Base-by-base conservation (phyloP, 202 grass and related monocot species). In the Zoysia matrella region DNA sequence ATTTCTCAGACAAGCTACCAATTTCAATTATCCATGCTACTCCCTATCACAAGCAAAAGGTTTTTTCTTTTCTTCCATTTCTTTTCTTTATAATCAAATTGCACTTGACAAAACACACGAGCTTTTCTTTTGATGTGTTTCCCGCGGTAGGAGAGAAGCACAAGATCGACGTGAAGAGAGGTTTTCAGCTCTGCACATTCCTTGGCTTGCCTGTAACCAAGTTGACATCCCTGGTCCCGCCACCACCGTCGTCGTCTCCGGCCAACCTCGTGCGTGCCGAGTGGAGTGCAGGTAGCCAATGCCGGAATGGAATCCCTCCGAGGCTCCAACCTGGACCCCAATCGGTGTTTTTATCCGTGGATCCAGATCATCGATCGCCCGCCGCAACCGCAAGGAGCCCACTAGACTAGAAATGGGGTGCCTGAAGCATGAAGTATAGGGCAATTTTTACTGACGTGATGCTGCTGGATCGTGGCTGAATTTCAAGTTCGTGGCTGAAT, bases 231-330 rank as follows among this genome's bases (percentile, higher is more conserved):
- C 46, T 8, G 80, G 85, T 53, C 60, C 60, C 14, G 46, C 75
- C 72, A 55, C 72, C 68, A 41, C 40, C 46, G 22, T 18, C 47
- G 41, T 69, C 86, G 46, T 56, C 64, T 16, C n/a, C 69, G 13
- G 44, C 53, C 75, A 3, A 79, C 55, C 80, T 83, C 11, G 44
- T 50, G 8, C 53, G 8, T 48, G 52, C 43, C 76, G 6, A 81
- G 74, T 80, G 76, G 60, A 10, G 11, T 55, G 64, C 81, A 70
- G 54, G 75, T 57, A 71, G 66, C 55, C 56, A 63, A 63, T 43
- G 44, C 42, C 12, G 30, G 30, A 36, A 36, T 36, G 8, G 8
- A 22, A 14, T 60, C 0, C 42, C 18, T 67, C 50, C 61, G 47
- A 16, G 3, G 7, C 22, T 83, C 62, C 61, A 67, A 49, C 43